Evolutionary conservation across 805 yeast genomes (phyloP).

Genomic region (Pichia ethanolica): DNA sequence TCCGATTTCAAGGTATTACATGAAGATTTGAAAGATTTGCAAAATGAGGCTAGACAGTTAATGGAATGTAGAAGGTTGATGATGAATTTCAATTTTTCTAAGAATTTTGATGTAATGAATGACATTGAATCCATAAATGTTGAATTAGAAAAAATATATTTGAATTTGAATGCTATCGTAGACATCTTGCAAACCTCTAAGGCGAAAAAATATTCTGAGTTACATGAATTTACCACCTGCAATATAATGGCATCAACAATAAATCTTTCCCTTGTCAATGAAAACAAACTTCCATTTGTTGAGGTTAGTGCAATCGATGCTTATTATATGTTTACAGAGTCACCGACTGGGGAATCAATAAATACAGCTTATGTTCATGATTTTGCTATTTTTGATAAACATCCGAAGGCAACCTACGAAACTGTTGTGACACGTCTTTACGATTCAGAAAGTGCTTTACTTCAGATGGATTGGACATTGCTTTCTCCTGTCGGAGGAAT

Average conservation of each 20-base stretch:
- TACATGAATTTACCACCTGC: constrained; percentile 45
- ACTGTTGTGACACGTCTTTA: constrained; percentile 47
- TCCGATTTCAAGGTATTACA: constrained; percentile 20
- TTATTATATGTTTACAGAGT: constrained; percentile 52
- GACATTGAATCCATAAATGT: constrained; percentile 16
- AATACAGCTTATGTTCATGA: constrained; percentile 57
- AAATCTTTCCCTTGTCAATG: constrained; percentile 61
- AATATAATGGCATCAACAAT: constrained; percentile 59
- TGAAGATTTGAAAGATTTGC: constrained; percentile 14
- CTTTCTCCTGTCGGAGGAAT: constrained; percentile 62
- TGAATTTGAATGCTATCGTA: constrained; percentile 21
- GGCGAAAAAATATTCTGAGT: constrained; percentile 22
- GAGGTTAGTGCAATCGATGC: constrained; percentile 64
- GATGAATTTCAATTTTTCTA: constrained; percentile 5
- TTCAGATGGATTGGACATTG: constrained; percentile 44
- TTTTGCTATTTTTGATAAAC: constrained; percentile 67
- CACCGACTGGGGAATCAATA: constrained; percentile 60
- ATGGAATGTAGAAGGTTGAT: constrained; percentile 18
- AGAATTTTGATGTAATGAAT: neutral
- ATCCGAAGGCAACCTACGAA: constrained; percentile 51
- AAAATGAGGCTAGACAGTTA: constrained; percentile 18
- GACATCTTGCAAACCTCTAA: constrained; percentile 24
- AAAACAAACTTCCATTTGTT: constrained; percentile 54
- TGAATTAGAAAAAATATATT: constrained; percentile 21
- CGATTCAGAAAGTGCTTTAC: constrained; percentile 26